A percentile compares a stretch with the other conserved stretches of the same genome.
These are phyloP conservation scores for Diaporthe ilicicola DNA, from an alignment of 2,329 filamentous ascomycete genomes.

Conservation along the genomic window DNA sequence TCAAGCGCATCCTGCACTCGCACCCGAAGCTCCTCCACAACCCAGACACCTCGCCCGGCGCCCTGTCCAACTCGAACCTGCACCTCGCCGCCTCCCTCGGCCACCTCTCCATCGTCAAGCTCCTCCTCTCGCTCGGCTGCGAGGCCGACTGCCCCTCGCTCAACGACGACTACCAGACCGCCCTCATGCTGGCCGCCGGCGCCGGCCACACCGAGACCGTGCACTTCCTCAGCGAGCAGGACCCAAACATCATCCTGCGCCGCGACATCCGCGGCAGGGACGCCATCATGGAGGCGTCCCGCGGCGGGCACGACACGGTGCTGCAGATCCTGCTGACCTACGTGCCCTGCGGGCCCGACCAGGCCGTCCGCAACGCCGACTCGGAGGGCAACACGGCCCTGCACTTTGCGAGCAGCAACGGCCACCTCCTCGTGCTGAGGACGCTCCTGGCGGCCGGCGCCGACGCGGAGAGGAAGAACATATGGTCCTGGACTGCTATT, in stretches of 20 bases:
- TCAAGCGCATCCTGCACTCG: constrained; percentile 77
- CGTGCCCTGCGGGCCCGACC: constrained; percentile 60
- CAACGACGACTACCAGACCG: constrained; percentile 82
- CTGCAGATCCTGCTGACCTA: constrained; percentile 72
- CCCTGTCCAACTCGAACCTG: constrained; percentile 82
- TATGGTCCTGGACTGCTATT: constrained; percentile 84
- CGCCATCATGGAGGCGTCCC: constrained; percentile 73
- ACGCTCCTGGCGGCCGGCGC: constrained; percentile 82
- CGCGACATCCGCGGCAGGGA: constrained; percentile 75
- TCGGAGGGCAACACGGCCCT: constrained; percentile 83
- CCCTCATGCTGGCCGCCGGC: constrained; percentile 79
- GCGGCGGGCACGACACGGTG: constrained; percentile 69
- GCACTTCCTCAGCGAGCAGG: constrained; percentile 71
- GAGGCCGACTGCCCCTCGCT: constrained; percentile 73
- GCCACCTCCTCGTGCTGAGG: constrained; percentile 79
- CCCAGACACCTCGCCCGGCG: constrained; percentile 73
- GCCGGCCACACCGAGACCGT: constrained; percentile 78
- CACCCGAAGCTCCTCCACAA: constrained; percentile 79
- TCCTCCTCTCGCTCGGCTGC: constrained; percentile 78
- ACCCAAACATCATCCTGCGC: constrained; percentile 69
- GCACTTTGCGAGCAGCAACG: constrained; percentile 85
- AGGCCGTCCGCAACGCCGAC: constrained; percentile 68
- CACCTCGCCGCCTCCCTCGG: constrained; percentile 82
- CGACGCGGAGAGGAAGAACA: constrained; percentile 75
- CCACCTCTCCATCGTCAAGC: constrained; percentile 71